Conservation (phyloP, 257 asterid genomes). For the Forsythia suspensa region DNA sequence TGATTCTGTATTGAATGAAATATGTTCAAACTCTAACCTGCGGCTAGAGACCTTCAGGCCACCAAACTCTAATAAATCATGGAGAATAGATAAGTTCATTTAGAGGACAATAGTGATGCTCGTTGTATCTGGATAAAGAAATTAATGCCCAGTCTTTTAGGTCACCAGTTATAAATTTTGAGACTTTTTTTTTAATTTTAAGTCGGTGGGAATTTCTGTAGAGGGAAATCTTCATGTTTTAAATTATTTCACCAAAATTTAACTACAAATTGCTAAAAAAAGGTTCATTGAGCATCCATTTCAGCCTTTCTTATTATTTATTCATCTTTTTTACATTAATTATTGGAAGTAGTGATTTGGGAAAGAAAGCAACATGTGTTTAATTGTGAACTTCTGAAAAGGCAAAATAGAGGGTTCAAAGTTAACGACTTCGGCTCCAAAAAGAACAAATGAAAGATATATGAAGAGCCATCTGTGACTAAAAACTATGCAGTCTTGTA, state of each 20-base stretch:
- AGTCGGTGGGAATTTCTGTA: not conserved
- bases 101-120: slow-evolving; percentile 30
- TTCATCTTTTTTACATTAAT: not conserved
- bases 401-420: not conserved
- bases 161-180: slow-evolving; percentile 23
- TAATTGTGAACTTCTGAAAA: not conserved
- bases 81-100: slow-evolving; percentile 46
- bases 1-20: slow-evolving; percentile 49
- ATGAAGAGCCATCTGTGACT: no score
- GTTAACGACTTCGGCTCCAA: not conserved
- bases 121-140: slow-evolving; percentile 27
- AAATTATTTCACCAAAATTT: not conserved
- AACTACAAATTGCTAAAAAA: not conserved
- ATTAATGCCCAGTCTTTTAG: slow-evolving; percentile 14
- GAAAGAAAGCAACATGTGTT: not conserved
- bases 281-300: not conserved
- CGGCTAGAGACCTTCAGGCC: slow-evolving; percentile 54
- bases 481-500: no score
- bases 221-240: not conserved
- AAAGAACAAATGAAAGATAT: no score
- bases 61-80: slow-evolving; percentile 31
- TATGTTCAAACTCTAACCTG: slow-evolving; percentile 41
- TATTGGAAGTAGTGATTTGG: slow-evolving; percentile 29
- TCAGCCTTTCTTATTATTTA: not conserved
- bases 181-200: slow-evolving; percentile 17